Evolutionary conservation across 129 eudicot species (phyloP).

Genomic region (Arctium minus): DNA sequence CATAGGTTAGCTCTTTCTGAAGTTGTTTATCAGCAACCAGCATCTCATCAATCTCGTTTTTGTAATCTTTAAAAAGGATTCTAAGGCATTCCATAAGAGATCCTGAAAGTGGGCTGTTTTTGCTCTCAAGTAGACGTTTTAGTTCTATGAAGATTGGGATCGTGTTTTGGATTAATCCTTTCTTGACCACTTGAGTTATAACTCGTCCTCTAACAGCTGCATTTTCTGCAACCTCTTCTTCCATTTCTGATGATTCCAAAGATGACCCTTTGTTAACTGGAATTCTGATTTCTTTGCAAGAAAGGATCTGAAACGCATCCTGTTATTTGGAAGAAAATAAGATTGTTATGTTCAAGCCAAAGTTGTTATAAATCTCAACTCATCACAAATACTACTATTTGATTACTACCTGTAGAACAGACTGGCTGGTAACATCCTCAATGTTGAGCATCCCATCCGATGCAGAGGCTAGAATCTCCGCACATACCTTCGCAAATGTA

Average conservation of each 20-base stretch:
- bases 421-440: conserved; percentile 75
- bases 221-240: conserved; percentile 58
- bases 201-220: conserved; percentile 63
- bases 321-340: conserved; percentile 24
- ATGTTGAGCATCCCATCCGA: conserved; percentile 79
- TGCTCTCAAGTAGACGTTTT: conserved; percentile 74
- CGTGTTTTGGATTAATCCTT: conserved; percentile 82
- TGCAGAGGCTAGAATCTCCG: conserved; percentile 93
- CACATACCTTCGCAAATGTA: conserved; percentile 89
- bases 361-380: neutral
- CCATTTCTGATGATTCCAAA: conserved; percentile 63
- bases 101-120: conserved; percentile 90
- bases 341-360: neutral
- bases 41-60: conserved; percentile 89
- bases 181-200: conserved; percentile 85
- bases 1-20: conserved; percentile 80
- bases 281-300: conserved; percentile 82
- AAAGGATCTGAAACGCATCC: conserved; percentile 87
- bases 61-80: conserved; percentile 87
- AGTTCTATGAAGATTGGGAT: conserved; percentile 94
- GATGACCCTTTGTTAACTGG: conserved; percentile 62
- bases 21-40: conserved; percentile 90
- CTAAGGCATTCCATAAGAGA: conserved; percentile 96
- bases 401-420: conserved; percentile 91
- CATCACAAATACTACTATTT: neutral